phyloP scores from a whole-genome alignment of 306 rosid genomes.

The Senna siamea region DNA sequence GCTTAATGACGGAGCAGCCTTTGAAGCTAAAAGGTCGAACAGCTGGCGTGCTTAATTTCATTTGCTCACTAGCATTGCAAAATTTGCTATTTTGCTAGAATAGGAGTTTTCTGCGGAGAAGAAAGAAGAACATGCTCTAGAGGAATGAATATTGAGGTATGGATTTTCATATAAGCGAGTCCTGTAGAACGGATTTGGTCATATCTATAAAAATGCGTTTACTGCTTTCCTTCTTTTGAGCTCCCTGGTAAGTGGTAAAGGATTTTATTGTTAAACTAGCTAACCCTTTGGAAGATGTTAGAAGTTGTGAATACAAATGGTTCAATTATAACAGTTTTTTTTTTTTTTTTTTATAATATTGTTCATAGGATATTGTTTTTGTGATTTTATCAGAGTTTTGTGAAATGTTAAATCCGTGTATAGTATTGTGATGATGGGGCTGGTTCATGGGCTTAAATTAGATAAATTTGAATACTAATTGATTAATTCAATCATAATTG shows the following conservation, averaged over 20 bases:
- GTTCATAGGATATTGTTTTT: no score
- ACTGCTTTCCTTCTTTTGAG: background rate
- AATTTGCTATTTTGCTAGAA: slow-evolving; percentile 44
- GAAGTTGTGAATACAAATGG: no score
- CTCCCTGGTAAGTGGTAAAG: background rate
- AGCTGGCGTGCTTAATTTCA: slow-evolving; percentile 67
- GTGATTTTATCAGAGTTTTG: no score
- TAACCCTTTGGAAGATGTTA: no score
- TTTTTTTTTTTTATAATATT: no score
- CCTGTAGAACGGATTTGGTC: slow-evolving; percentile 47
- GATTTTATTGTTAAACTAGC: no score
- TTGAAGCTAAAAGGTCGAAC: slow-evolving; percentile 75
- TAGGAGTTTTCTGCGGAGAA: slow-evolving; percentile 29
- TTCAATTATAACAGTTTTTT: no score
- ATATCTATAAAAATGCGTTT: slow-evolving; percentile 38
- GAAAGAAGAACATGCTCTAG: slow-evolving; percentile 12
- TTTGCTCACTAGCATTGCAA: slow-evolving; percentile 39
- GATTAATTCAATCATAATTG: no score
- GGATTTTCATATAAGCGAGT: slow-evolving; percentile 43
- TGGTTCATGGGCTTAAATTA: no score
- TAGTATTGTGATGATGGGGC: no score
- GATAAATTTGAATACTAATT: no score
- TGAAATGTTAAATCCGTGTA: no score
- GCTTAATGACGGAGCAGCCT: slow-evolving; percentile 86
- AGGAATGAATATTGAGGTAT: slow-evolving; percentile 38